Conservation (phyloP, 2,329 filamentous ascomycete genomes). For the Bipolaris cookei region DNA sequence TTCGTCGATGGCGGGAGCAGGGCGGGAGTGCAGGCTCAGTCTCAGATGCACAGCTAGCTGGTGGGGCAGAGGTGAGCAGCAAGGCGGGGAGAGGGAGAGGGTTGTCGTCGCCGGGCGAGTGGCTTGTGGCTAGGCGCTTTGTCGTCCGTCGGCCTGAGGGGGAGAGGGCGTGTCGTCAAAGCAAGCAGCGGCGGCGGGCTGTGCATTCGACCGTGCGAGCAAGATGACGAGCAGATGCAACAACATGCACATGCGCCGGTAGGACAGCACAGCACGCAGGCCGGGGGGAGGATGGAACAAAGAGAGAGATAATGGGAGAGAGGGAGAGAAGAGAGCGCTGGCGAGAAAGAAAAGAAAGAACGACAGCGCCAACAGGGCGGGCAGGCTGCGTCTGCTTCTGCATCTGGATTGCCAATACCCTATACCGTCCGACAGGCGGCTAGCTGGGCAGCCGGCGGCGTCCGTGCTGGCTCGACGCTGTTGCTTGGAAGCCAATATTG, state of each 20-base stretch:
- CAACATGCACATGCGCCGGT: neutral
- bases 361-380: conserved; percentile 1
- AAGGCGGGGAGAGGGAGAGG: conserved; percentile 12
- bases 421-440: conserved; percentile 18
- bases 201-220: conserved; percentile 4
- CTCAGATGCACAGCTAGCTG: conserved; percentile 30
- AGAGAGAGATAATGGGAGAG: neutral
- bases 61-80: conserved; percentile 3
- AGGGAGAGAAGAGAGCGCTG: neutral
- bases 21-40: conserved; percentile 22
- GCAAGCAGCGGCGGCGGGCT: conserved; percentile 7
- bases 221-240: neutral
- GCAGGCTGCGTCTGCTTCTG: neutral
- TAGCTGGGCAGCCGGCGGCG: conserved; percentile 18
- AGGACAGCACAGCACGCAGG: neutral
- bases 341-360: neutral
- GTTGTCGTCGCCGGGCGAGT: conserved; percentile 7
- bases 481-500: conserved; percentile 19
- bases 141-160: conserved; percentile 16
- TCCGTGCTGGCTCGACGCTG: conserved; percentile 5
- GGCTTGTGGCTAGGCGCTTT: conserved; percentile 18
- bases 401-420: conserved; percentile 9
- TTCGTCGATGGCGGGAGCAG: conserved; percentile 30
- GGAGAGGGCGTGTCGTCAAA: conserved; percentile 12
- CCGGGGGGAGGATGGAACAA: neutral